Base-by-base conservation (phyloP, 306 rosid species). In the Acacia crassicarpa region DNA sequence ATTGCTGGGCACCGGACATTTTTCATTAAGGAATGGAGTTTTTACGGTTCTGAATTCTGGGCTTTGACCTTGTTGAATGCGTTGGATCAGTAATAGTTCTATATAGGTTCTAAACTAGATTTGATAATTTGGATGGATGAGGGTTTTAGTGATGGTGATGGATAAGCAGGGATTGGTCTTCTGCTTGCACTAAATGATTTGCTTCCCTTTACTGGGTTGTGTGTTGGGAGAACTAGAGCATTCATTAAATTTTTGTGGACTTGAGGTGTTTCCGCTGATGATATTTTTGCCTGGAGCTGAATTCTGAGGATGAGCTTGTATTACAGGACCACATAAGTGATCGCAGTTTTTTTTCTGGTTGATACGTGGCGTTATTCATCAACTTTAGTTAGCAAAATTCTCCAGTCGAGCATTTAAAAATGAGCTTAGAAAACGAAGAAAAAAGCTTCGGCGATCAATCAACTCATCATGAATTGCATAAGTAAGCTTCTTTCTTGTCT, bases 351-450 rank as follows among this genome's bases (percentile, higher is more conserved):
- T 44, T 83, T 73, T 53, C 76, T 22, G 77, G 76, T 77, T 85
- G 69, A 76, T 85, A 56, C 72, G 43, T 78, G 78, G 43, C 68
- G 25, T 30, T 56, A 56, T 80, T 81, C 78, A 79, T 83, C 71
- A 23, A 76, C 78, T 84, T 62, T 80, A 45, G 82, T 85, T 62
- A 53, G 80, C 74, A 10, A 76, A 71, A 70, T 80, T 84, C 38
- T 81, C 68, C 68, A 2, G 76, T 30, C 46, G 71, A 85, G 85
- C 74, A 22, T 45, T 66, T 89, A 63, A 43, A 38, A 90, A 96
- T 96, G 99, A 92, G 92, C 88, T 84, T 83, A 46, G 93, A 83
- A 88, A 91, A 67, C 40, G 93, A 88, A 71, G 92, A 85, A 32
- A 80, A 78, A 20, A 81, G 40, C 77, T 83, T 69, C 59, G 53